Evolutionary conservation across 768 basidiomycete genomes (phyloP).

Genomic region (Tulasnella calospora): DNA sequence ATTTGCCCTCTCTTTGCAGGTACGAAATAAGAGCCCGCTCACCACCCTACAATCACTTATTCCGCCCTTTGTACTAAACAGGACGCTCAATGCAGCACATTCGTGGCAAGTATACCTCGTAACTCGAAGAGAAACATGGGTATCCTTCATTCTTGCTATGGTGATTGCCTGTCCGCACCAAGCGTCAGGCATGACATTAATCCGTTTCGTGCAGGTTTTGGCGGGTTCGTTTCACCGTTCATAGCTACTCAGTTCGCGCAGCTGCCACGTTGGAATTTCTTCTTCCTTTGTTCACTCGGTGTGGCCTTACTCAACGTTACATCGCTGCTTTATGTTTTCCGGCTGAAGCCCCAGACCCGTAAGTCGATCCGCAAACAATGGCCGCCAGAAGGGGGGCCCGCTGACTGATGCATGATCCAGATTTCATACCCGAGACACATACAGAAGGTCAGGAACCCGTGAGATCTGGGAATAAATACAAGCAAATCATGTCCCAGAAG

Average conservation of each 20-base stretch:
- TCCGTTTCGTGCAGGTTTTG: slow-evolving; percentile 32
- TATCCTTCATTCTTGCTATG: slow-evolving; percentile 43
- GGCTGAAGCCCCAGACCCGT: slow-evolving; percentile 38
- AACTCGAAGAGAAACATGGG: slow-evolving; percentile 43
- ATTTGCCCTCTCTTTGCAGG: slow-evolving; percentile 47
- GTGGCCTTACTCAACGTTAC: slow-evolving; percentile 55
- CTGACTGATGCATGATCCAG: not conserved
- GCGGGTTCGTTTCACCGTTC: slow-evolving; percentile 53
- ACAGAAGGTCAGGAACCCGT: not conserved
- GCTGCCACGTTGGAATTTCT: slow-evolving; percentile 63
- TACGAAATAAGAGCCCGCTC: slow-evolving; percentile 30
- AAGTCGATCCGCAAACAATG: not conserved
- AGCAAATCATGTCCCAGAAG: slow-evolving; percentile 24
- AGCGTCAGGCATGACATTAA: not conserved
- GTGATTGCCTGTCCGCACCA: slow-evolving; percentile 34
- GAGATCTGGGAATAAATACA: slow-evolving; percentile 13
- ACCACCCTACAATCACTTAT: not conserved
- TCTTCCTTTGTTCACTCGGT: slow-evolving; percentile 66
- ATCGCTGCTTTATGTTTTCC: slow-evolving; percentile 55
- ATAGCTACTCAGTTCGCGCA: slow-evolving; percentile 77
- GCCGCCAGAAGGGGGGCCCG: not conserved
- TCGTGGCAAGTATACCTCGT: slow-evolving; percentile 42
- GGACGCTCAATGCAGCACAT: slow-evolving; percentile 50
- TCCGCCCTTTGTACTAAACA: slow-evolving; percentile 27
- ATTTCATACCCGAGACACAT: slow-evolving; percentile 13